These are phyloP conservation scores for Trichosporon sp. DNA, from an alignment of 1,284 basidiomycete genomes.

Conservation along the genomic window DNA sequence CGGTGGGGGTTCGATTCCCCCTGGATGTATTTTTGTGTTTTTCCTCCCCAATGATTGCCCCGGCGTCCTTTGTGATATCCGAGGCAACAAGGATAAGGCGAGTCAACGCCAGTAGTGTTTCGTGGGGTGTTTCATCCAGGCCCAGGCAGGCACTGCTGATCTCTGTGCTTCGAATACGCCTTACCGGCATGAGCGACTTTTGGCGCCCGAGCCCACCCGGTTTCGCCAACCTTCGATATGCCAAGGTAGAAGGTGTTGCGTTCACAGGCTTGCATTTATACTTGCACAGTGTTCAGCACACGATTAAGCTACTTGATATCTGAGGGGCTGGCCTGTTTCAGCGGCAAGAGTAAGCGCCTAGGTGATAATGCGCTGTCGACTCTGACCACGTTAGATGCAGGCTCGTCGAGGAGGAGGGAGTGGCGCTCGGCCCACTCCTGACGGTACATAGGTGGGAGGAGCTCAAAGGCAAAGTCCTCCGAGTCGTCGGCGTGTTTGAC, in stretches of 20 bases:
- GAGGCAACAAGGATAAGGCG: too few relatives aligned
- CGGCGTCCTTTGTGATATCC: too few relatives aligned
- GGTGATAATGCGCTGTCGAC: not conserved
- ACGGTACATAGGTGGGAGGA: not conserved
- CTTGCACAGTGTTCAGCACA: not conserved
- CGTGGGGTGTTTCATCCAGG: too few relatives aligned
- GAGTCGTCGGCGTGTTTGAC: not conserved
- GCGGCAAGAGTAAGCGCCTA: not conserved
- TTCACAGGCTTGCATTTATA: not conserved
- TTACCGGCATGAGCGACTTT: too few relatives aligned
- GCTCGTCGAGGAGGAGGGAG: not conserved
- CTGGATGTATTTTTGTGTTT: slow-evolving; percentile 10
- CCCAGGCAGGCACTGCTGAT: too few relatives aligned
- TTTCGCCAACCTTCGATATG: too few relatives aligned
- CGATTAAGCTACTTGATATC: not conserved
- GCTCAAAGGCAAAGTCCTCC: not conserved
- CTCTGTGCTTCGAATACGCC: too few relatives aligned
- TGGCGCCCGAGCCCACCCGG: too few relatives aligned
- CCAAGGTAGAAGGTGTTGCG: too few relatives aligned
- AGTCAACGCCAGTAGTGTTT: too few relatives aligned
- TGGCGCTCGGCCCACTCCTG: not conserved
- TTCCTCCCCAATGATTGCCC: too few relatives aligned
- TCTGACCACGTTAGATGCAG: not conserved
- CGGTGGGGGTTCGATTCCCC: slow-evolving; percentile 14
- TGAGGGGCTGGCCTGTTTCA: not conserved